Base-by-base conservation (phyloP, 352 stramenopile genomes). In the Phytopythium litorale region DNA sequence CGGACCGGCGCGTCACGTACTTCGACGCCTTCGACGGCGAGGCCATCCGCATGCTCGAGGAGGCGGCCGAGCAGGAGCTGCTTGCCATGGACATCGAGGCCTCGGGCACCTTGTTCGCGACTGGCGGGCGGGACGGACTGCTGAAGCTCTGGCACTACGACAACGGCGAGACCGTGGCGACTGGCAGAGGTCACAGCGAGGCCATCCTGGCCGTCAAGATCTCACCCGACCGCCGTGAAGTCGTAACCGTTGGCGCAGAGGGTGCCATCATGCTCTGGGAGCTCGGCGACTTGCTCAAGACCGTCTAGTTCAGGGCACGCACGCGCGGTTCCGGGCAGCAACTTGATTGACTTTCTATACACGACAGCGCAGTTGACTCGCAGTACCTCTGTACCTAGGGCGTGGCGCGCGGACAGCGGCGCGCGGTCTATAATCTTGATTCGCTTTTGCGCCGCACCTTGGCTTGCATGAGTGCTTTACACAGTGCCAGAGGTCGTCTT, bases 81-180 rank as follows among this genome's bases (percentile, higher is more conserved):
- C 86, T 97, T 37, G 89, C 91, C 30, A 89, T 99, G 67, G 93
- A 98, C 76, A 95, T 99, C 56, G 87, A 97, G 56, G 67, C 70
- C 16, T 87, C 73, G 28, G 97, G 96, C 30, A 88, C 86, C 37
- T 63, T 91, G 21, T 98, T 99, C 64, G 89, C 97, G 32, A 97
- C 85, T 19, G 97, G 94, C 21, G 87, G 82, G 8, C 89, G 84
- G 54, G 96, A 98, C 68, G 91, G 88, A 5, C 74, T 95, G 50
- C 72, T 99, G 30, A 98, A 96, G 68, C 75, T 99, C 30, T 99
- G 96, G 92, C 81, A 98, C 71, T 99, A 99, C 72, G 96, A 99
- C 76, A 96, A 99, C 66, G 96, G 96, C 46, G 80, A 98, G 65
- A 79, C 87, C 5, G 73, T 97, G 7, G 81, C 73, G 1, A 81